Conservation (phyloP, 208 protist species). For the Trypanosoma grayi region DNA sequence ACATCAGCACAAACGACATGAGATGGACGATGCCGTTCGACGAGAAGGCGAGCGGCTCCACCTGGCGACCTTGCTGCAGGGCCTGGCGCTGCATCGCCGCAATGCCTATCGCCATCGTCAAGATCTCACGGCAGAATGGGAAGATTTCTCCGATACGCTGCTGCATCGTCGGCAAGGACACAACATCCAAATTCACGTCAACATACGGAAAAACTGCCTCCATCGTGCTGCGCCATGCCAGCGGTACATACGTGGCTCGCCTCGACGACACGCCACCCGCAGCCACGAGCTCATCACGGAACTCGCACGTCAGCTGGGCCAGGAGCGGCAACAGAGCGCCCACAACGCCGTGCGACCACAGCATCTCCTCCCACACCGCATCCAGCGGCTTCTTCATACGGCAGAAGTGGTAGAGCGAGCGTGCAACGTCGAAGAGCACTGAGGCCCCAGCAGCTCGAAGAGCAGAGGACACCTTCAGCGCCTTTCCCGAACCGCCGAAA, state of each 20-base stretch:
- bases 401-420: constrained; percentile 57
- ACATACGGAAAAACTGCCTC: constrained; percentile 51
- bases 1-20: constrained; percentile 57
- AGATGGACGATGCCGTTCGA: constrained; percentile 58
- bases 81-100: constrained; percentile 10
- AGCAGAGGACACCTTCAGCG: neutral
- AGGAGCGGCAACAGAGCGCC: constrained; percentile 45
- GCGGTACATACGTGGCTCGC: constrained; percentile 32
- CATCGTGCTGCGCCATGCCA: constrained; percentile 57
- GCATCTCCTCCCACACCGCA: constrained; percentile 3
- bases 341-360: constrained; percentile 46
- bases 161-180: constrained; percentile 26
- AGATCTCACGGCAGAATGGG: constrained; percentile 21
- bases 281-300: constrained; percentile 1
- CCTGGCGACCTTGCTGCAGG: neutral
- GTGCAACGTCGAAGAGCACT: constrained; percentile 67
- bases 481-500: constrained; percentile 13
- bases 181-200: constrained; percentile 37
- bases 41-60: constrained; percentile 35
- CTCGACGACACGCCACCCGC: neutral
- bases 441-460: constrained; percentile 29
- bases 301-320: constrained; percentile 19
- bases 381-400: constrained; percentile 24
- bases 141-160: constrained; percentile 34
- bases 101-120: constrained; percentile 16